Percentiles rank a stretch among this genome's conserved stretches.
Evolutionary conservation across 1,139 yeast genomes (phyloP).

Genomic region (Yamadazyma diospyri): DNA sequence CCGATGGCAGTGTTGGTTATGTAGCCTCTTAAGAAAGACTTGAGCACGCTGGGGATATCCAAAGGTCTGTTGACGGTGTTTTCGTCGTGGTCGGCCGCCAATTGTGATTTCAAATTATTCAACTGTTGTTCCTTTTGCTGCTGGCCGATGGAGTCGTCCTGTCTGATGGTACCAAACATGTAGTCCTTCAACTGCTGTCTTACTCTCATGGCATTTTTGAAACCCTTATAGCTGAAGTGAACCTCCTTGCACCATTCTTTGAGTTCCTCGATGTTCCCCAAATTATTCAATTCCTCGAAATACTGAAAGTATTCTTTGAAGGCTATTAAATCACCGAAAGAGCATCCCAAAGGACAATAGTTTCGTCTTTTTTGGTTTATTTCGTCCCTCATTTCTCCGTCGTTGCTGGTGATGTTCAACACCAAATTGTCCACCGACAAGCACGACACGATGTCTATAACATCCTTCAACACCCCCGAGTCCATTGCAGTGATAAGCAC

Average conservation of each 20-base stretch:
- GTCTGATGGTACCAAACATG: slow-evolving; percentile 48
- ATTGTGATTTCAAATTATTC: slow-evolving; percentile 24
- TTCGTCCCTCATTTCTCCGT: slow-evolving; percentile 79
- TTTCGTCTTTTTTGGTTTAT: slow-evolving; percentile 59
- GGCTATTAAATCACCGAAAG: slow-evolving; percentile 80
- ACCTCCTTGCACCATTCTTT: slow-evolving; percentile 82
- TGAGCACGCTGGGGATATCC: slow-evolving; percentile 61
- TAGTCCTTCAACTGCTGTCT: slow-evolving; percentile 74
- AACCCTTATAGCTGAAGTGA: slow-evolving; percentile 73
- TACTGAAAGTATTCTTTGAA: slow-evolving; percentile 73
- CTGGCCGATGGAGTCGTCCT: slow-evolving; percentile 30
- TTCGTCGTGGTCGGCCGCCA: slow-evolving; percentile 23
- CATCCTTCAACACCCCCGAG: slow-evolving; percentile 55
- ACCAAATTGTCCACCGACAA: slow-evolving; percentile 87
- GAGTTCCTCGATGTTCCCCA: slow-evolving; percentile 41
- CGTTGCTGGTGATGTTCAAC: slow-evolving; percentile 57
- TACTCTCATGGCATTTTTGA: slow-evolving; percentile 72
- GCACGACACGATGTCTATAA: slow-evolving; percentile 87
- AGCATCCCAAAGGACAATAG: slow-evolving; percentile 64
- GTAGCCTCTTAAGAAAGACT: slow-evolving; percentile 78
- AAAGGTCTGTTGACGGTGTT: slow-evolving; percentile 25
- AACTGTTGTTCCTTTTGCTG: slow-evolving; percentile 27
- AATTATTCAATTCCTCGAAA: slow-evolving; percentile 46
- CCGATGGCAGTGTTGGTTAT: slow-evolving; percentile 88
- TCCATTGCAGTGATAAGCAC: slow-evolving; percentile 72